Evolutionary conservation across 352 stramenopile genomes (phyloP), one percentile per base, ranked within the genome.

Genomic region (Globisporangium irregulare): DNA sequence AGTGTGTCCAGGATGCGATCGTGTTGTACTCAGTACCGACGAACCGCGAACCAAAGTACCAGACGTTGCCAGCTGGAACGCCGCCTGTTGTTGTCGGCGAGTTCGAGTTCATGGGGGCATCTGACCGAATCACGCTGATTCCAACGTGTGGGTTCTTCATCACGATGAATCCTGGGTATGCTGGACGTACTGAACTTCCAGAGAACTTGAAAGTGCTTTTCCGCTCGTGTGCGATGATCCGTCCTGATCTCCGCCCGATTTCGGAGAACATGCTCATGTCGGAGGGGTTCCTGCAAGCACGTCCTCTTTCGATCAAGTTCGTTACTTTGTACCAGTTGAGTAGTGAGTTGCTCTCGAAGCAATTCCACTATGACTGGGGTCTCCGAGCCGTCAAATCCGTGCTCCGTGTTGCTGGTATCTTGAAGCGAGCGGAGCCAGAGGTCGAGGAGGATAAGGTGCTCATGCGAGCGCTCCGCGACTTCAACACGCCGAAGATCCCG

Each of bases 1-100:
- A 95, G 63, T 92, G 82, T 38, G 87, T 96, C 22, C 87, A 94
- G 29, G 87, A 95, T 50, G 89, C 89, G 0, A 94, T 96, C 24
- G 87, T 95, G 29, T 84, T 86, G 59, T 82, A 94, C 68, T 94
- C 95, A n/a, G 87, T 98, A 24, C 93, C 96, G 5, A 80, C 87
- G 43, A 99, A 99, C 71, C 89, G 97, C 54, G 95, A 98, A 24
- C 73, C 86, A 53, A 97, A 99, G 80, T 99, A 98, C 68, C 94
- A 98, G 70, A 82, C 89, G 43, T 64, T 97, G 20, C 94, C 95
- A 9, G 90, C 92, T 14, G 97, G 97, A 4, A 98, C 96, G 4
- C 97, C 97, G 0, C 96, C 96, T 0, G 84, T 95, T 12, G 83
- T 95, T 6, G 87, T 96, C 0, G 88, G 88, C 0, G 86, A 95